These are phyloP conservation scores for Coemansia sp. DNA, from an alignment of 192 early-diverging fungal genomes.

Conservation along the genomic window DNA sequence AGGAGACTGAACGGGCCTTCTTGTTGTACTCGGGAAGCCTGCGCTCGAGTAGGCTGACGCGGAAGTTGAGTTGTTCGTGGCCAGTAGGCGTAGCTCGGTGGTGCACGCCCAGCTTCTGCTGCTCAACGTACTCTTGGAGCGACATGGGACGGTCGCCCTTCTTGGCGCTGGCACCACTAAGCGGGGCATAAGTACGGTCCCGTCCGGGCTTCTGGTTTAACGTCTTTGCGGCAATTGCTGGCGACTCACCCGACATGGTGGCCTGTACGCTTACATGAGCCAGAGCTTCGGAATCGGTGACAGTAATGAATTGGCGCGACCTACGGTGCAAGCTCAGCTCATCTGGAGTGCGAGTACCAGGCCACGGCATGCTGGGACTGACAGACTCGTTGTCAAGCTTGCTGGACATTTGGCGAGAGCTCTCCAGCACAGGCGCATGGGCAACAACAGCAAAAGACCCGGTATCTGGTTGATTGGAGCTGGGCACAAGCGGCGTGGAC, in stretches of 20 bases:
- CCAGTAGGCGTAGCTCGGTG: conserved; percentile 18
- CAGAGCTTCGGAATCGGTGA: conserved; percentile 34
- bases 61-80: conserved; percentile 53
- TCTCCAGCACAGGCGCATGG: conserved; percentile 1
- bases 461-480: background rate
- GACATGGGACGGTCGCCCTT: conserved; percentile 16
- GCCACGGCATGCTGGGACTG: conserved; percentile 4
- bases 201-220: background rate
- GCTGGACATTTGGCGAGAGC: conserved; percentile 9
- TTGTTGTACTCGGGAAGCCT: conserved; percentile 10
- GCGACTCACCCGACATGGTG: conserved; percentile 26
- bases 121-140: conserved; percentile 50
- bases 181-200: background rate
- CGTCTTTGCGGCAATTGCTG: conserved; percentile 11
- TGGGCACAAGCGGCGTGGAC: background rate
- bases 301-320: conserved; percentile 9
- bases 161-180: background rate
- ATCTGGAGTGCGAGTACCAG: conserved; percentile 7
- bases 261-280: conserved; percentile 41
- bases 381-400: conserved; percentile 2
- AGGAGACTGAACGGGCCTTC: conserved; percentile 33
- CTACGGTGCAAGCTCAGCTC: conserved; percentile 12
- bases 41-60: conserved; percentile 50
- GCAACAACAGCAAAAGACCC: background rate
- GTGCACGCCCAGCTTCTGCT: conserved; percentile 20